Evolutionary conservation across 345 rosid genomes (phyloP).

Genomic region (Litchi chinensis): DNA sequence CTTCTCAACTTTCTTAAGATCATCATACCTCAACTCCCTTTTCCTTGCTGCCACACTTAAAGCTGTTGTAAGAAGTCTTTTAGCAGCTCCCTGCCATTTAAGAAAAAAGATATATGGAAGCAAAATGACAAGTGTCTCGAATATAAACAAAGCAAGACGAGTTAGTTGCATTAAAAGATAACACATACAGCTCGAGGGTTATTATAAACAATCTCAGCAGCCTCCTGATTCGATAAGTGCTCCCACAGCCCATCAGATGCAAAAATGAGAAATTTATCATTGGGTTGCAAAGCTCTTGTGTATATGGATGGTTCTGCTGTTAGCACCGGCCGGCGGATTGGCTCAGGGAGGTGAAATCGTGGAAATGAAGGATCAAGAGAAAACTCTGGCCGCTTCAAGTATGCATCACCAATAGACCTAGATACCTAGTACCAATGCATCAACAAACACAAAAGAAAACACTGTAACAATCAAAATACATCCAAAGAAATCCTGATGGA

Average conservation of each 20-base stretch:
- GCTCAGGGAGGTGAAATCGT: constrained; percentile 75
- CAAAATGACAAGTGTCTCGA: background rate
- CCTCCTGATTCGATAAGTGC: constrained; percentile 78
- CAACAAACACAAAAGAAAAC: background rate
- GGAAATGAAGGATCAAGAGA: constrained; percentile 87
- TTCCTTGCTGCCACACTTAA: constrained; percentile 73
- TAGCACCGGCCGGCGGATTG: constrained; percentile 74
- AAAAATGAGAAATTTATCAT: constrained; percentile 82
- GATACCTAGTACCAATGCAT: constrained; percentile 58
- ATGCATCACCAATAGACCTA: constrained; percentile 96
- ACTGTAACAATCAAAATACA: constrained; percentile 1
- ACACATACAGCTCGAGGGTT: constrained; percentile 70
- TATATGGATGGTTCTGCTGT: constrained; percentile 73
- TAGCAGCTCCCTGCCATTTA: constrained; percentile 71
- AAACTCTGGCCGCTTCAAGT: constrained; percentile 85
- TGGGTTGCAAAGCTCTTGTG: constrained; percentile 62
- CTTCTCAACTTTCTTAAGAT: constrained; percentile 62
- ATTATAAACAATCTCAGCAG: constrained; percentile 70
- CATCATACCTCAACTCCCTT: constrained; percentile 65
- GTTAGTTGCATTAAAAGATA: background rate
- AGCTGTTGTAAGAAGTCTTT: constrained; percentile 70
- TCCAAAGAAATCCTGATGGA: background rate
- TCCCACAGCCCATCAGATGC: constrained; percentile 99
- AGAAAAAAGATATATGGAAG: background rate
- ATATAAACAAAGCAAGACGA: background rate